A percentile compares a stretch with the other conserved stretches of the same genome.
Evolutionary conservation across 2,329 filamentous ascomycete genomes (phyloP).

Genomic region (Lachnellula occidentalis): DNA sequence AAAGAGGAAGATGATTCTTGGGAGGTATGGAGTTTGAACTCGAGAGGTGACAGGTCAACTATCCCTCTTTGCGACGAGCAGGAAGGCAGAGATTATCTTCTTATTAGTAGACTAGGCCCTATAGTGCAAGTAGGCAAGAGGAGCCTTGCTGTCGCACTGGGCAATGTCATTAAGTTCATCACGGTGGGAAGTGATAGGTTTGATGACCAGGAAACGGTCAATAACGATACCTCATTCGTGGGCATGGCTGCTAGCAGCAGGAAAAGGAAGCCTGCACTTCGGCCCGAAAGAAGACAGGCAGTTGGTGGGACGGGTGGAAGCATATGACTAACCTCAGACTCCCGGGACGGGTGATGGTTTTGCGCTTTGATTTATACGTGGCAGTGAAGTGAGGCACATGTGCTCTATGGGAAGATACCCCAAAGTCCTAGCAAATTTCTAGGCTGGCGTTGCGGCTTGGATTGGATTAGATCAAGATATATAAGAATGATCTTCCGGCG

Average conservation of each 20-base stretch:
- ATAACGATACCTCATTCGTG: constrained; percentile 22
- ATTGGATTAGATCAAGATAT: not conserved
- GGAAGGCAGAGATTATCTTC: constrained; percentile 43
- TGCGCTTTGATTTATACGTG: not conserved
- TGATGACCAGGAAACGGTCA: constrained; percentile 33
- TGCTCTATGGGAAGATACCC: not conserved
- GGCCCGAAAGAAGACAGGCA: constrained; percentile 2
- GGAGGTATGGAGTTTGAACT: constrained; percentile 49
- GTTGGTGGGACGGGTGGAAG: not conserved
- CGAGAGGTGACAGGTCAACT: constrained; percentile 34
- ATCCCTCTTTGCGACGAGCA: constrained; percentile 17
- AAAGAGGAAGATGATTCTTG: constrained; percentile 33
- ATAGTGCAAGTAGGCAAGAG: constrained; percentile 56
- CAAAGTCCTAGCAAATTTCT: not conserved
- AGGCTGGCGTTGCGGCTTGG: not conserved
- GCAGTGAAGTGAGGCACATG: not conserved
- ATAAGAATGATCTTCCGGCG: not conserved
- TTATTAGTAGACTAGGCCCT: constrained; percentile 62
- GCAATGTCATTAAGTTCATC: constrained; percentile 67
- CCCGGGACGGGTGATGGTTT: not conserved
- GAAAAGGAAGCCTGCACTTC: constrained; percentile 14
- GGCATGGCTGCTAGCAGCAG: constrained; percentile 19
- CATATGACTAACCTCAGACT: not conserved
- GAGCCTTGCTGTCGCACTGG: constrained; percentile 65
- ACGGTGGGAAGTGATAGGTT: constrained; percentile 61